Conservation (phyloP, 345 rosid species). For the Eucalyptus caleyi region DNA sequence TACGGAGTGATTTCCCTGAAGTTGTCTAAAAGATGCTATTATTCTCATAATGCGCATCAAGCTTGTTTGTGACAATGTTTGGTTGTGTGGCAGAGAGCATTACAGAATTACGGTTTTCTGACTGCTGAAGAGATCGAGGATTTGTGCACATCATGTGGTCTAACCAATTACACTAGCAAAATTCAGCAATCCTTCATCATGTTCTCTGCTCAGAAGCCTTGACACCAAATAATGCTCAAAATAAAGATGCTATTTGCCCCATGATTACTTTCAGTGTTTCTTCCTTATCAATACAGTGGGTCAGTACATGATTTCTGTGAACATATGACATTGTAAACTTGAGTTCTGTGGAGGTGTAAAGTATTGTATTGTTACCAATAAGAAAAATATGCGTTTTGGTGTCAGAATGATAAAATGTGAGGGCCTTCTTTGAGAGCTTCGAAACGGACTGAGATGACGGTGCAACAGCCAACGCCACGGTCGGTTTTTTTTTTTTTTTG, state of each 20-base stretch:
- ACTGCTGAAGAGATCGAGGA: conserved; percentile 70
- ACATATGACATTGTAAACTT: background rate
- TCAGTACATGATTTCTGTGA: background rate
- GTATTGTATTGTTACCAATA: background rate
- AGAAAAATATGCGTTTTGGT: background rate
- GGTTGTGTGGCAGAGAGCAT: conserved; percentile 28
- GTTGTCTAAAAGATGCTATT: background rate
- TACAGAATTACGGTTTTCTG: conserved; percentile 32
- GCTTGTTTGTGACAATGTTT: background rate
- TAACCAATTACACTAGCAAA: conserved; percentile 45
- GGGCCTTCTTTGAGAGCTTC: background rate
- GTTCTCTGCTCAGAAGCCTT: conserved; percentile 89
- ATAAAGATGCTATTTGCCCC: conserved; percentile 1
- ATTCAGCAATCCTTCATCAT: conserved; percentile 69
- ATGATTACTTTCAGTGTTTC: background rate
- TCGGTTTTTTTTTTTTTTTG: background rate
- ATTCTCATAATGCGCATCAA: too few species aligned
- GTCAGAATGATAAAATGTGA: background rate
- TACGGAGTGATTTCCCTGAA: background rate
- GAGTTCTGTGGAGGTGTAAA: conserved; percentile 4
- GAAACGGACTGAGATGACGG: background rate
- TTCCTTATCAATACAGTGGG: background rate
- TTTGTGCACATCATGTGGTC: conserved; percentile 72
- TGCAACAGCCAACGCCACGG: background rate
- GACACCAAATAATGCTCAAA: background rate